Percentiles rank a stretch among this genome's conserved stretches.
Evolutionary conservation across 1,284 basidiomycete genomes (phyloP).

Genomic region (Mrakiaceae sp.): DNA sequence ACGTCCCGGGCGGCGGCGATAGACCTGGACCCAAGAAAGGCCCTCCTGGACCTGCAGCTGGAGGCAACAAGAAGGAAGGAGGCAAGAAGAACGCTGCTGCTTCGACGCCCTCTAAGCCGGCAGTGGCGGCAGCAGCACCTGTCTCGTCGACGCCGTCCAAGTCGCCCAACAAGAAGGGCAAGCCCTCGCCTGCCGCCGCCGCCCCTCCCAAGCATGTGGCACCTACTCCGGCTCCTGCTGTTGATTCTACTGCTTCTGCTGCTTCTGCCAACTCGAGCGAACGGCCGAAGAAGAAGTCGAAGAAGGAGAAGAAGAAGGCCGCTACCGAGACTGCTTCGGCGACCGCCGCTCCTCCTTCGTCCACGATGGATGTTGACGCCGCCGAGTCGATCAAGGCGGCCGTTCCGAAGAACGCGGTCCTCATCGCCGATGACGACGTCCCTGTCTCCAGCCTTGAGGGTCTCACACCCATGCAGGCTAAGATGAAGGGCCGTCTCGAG

Average conservation of each 20-base stretch:
- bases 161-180: constrained; percentile 3
- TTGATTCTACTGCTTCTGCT: background rate
- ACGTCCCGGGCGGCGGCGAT: background rate
- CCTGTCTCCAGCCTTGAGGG: constrained; percentile 21
- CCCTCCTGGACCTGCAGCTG: background rate
- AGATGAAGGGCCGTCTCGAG: constrained; percentile 63
- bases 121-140: background rate
- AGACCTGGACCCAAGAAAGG: background rate
- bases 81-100: constrained; percentile 29
- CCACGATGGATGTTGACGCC: background rate
- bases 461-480: constrained; percentile 60
- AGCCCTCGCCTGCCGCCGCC: background rate
- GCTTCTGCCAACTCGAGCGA: background rate
- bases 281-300: constrained; percentile 15
- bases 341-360: background rate
- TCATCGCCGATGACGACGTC: constrained; percentile 6
- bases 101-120: background rate
- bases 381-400: background rate
- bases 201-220: constrained; percentile 9
- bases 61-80: constrained; percentile 22
- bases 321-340: background rate
- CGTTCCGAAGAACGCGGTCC: constrained; percentile 6
- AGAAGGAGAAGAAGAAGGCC: constrained; percentile 5
- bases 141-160: background rate
- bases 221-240: background rate